Percentiles rank a stretch among this genome's conserved stretches.
Conservation (phyloP, 129 eudicot genomes). For the Arctium lappa region DNA sequence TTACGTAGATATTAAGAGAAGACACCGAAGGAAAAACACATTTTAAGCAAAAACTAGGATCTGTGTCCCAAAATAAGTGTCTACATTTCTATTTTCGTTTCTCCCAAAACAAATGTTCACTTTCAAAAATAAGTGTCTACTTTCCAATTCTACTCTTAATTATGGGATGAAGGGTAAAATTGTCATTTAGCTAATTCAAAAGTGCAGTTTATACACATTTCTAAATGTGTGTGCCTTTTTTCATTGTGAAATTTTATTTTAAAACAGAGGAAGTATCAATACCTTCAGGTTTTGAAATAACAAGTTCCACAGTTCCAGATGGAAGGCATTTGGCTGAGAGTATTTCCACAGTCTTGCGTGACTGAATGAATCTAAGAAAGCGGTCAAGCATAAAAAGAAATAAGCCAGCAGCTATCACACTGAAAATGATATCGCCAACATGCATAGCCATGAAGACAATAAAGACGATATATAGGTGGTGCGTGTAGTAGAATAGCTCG, state of each 20-base stretch:
- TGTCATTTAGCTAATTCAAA: neutral
- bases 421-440: slow-evolving; percentile 63
- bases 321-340: slow-evolving; percentile 73
- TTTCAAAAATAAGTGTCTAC: neutral
- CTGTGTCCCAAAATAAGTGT: neutral
- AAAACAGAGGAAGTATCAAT: slow-evolving; percentile 4
- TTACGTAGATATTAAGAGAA: neutral
- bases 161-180: neutral
- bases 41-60: neutral
- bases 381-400: slow-evolving; percentile 89
- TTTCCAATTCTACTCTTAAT: neutral
- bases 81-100: neutral
- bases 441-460: slow-evolving; percentile 74
- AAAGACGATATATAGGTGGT: slow-evolving; percentile 71
- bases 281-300: slow-evolving; percentile 82
- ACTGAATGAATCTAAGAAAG: slow-evolving; percentile 74
- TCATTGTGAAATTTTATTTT: neutral
- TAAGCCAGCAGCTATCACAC: slow-evolving; percentile 58
- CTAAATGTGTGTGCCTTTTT: neutral
- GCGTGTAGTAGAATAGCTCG: slow-evolving; percentile 84
- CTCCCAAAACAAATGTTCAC: neutral
- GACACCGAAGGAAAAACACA: neutral
- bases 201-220: neutral
- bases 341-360: slow-evolving; percentile 60
- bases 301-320: slow-evolving; percentile 74